Base-by-base conservation (phyloP, 225 moss, liverwort and hornwort species). In the Pleurozium schreberi region DNA sequence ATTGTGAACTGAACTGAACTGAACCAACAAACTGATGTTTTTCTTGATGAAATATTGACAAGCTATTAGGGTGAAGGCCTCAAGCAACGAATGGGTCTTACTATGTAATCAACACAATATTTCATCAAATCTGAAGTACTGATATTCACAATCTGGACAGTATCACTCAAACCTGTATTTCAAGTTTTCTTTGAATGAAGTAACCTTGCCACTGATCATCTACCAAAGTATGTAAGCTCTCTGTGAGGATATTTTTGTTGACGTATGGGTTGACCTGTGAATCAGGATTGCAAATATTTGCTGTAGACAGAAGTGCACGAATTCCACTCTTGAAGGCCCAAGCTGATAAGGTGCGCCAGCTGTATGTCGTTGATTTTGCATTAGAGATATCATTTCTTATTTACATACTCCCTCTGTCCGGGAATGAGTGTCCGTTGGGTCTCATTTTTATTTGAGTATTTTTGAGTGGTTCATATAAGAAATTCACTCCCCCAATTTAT, bases 271-370 rank as follows among this genome's bases (percentile, higher is more conserved):
- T 85, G 85, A 50, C 69, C 25, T 81, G 57, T 43, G 61, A 69
- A 76, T 69, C 95, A 91, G 98, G 96, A 90, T 94, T 97, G 71
- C 95, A 96, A 77, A 96, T 98, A 83, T 96, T 97, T 93, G 95
- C 98, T 79, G 97, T 96, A 16, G 95, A 97, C 90, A 91, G 96
- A 80, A 87, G 92, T 89, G 93, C 94, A 77, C 92, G 96, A 60
- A 90, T 96, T 45, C 93, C 97, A 80, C 70, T 84, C 83, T 86
- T 98, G 69, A 93, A 89, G 77, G 91, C 93, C 78, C 91, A 94
- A 91, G 88, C 96, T 88, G 96, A 98, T 71, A 94, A 95, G 96
- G 98, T 97, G 89, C 62, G 89, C 59, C 38, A 70, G 68, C 61
- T 83, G 52, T 58, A 40, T 83, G 45, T 85, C 11, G 58, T 86